phyloP scores from a whole-genome alignment of 805 yeast species.

The Clavispora phyllophila region DNA sequence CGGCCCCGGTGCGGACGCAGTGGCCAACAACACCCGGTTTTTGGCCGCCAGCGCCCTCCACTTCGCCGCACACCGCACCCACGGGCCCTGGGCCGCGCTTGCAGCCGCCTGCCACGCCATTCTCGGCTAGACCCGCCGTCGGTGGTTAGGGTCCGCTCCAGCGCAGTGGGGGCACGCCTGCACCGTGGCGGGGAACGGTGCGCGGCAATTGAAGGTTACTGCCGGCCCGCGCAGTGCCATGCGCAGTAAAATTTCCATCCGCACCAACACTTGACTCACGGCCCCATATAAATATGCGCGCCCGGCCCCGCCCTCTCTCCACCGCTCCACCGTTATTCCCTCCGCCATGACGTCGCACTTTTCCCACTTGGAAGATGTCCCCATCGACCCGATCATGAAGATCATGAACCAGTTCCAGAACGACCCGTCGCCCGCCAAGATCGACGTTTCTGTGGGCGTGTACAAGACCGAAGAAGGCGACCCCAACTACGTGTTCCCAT shows the following conservation, averaged over 20 bases:
- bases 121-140: background rate
- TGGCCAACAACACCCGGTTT: conserved; percentile 29
- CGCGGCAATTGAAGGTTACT: background rate
- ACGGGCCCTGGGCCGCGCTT: background rate
- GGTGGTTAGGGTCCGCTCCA: too few relatives aligned
- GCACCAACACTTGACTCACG: background rate
- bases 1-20: conserved; percentile 8
- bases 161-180: too few relatives aligned
- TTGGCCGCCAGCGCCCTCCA: conserved; percentile 21
- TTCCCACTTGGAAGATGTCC: conserved; percentile 7
- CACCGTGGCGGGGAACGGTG: background rate
- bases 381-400: conserved; percentile 14
- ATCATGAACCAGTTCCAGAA: conserved; percentile 11
- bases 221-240: background rate
- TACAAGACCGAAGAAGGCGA: conserved; percentile 37
- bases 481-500: conserved; percentile 30
- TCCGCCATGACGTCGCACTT: conserved; percentile 2
- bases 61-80: background rate
- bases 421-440: conserved; percentile 29
- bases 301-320: background rate
- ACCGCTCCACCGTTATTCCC: too few relatives aligned
- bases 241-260: background rate
- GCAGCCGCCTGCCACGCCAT: background rate
- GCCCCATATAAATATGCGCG: background rate
- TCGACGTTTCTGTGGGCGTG: conserved; percentile 44